phyloP scores from a whole-genome alignment of 768 basidiomycete genomes.

The Boletales sp. region DNA sequence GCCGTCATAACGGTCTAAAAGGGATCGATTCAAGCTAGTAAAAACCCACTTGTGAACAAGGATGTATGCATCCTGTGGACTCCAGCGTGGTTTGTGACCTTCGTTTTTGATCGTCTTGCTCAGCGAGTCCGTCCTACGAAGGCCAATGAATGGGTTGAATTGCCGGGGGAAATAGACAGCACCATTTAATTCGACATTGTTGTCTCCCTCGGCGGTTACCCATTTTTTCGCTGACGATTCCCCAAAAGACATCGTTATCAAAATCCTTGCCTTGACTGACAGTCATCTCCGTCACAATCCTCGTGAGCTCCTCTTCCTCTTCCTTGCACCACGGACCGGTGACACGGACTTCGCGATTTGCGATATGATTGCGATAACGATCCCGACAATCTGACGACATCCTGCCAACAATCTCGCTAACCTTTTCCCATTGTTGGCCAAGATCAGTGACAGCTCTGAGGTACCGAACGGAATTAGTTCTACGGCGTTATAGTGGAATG shows the following conservation, averaged over 20 bases:
- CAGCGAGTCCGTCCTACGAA: conserved; percentile 67
- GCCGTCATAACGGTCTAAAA: conserved; percentile 2
- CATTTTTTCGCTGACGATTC: conserved; percentile 72
- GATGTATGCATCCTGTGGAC: conserved; percentile 70
- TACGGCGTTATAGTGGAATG: not conserved
- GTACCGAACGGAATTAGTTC: conserved; percentile 4
- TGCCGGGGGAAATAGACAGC: conserved; percentile 5
- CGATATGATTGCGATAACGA: conserved; percentile 80
- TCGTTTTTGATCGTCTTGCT: conserved; percentile 70
- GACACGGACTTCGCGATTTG: conserved; percentile 59
- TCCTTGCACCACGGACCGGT: conserved; percentile 74
- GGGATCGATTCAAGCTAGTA: not conserved
- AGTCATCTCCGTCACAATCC: conserved; percentile 74
- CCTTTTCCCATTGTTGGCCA: conserved; percentile 81
- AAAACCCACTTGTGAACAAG: conserved; percentile 69
- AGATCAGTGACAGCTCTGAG: conserved; percentile 62
- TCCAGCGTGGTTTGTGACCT: conserved; percentile 71
- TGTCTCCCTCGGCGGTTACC: conserved; percentile 71
- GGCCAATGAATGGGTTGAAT: not conserved
- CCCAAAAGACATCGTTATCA: conserved; percentile 84
- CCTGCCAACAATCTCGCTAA: conserved; percentile 66
- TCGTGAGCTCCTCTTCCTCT: conserved; percentile 72
- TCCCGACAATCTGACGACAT: conserved; percentile 82
- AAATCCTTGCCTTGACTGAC: conserved; percentile 65
- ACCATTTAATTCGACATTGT: conserved; percentile 90